A percentile compares a stretch with the other conserved stretches of the same genome.
Evolutionary conservation across 768 basidiomycete genomes (phyloP).

Genomic region (Amanita rubescens): DNA sequence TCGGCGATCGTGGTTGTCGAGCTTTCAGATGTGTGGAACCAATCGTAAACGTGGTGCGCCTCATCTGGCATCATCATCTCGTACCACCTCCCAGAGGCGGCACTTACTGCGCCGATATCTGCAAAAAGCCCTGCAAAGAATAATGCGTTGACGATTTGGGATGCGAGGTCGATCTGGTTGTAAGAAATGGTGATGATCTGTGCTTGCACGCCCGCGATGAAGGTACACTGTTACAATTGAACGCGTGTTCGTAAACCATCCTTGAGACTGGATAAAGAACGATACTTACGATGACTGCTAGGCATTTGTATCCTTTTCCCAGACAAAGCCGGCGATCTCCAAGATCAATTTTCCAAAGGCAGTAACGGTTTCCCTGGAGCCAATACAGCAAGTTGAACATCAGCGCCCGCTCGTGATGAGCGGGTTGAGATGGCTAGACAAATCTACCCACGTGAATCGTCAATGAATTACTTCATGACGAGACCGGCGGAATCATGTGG

Average conservation of each 20-base stretch:
- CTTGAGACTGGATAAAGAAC: not conserved
- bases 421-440: conserved; percentile 58
- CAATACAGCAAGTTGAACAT: too few relatives aligned
- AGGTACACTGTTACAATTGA: not conserved
- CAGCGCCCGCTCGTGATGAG: conserved; percentile 51
- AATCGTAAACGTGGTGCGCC: conserved; percentile 3
- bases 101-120: not conserved
- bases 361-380: too few relatives aligned
- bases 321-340: too few relatives aligned
- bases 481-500: conserved; percentile 26
- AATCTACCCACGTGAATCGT: conserved; percentile 55
- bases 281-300: not conserved
- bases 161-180: not conserved
- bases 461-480: conserved; percentile 52
- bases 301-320: not conserved
- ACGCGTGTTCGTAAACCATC: not conserved
- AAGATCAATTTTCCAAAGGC: too few relatives aligned
- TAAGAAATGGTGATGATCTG: not conserved
- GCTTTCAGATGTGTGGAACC: not conserved
- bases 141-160: conserved; percentile 1
- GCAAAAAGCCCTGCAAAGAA: conserved; percentile 4
- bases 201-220: conserved; percentile 5
- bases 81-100: conserved; percentile 1
- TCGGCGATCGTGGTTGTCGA: not conserved
- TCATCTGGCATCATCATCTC: conserved; percentile 3